These are phyloP conservation scores for Beauveria caledonica DNA, from an alignment of 2,329 filamentous ascomycete species.

Conservation along the genomic window DNA sequence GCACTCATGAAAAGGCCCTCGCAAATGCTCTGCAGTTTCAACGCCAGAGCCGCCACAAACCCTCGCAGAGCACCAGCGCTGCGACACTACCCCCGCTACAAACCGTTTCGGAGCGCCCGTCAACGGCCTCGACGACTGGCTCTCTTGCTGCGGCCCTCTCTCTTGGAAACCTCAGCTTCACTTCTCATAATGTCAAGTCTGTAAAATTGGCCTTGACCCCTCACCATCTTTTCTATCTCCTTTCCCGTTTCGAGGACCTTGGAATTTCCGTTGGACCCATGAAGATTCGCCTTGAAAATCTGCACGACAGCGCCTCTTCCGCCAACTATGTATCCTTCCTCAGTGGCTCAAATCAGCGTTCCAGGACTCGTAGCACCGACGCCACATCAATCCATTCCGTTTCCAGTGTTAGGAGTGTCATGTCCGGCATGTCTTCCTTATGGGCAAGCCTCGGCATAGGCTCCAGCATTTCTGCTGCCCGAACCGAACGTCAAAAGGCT, in stretches of 20 bases:
- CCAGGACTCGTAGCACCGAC: conserved; percentile 72
- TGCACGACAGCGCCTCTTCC: conserved; percentile 78
- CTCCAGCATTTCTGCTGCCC: conserved; percentile 68
- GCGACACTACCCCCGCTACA: conserved; percentile 47
- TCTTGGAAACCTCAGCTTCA: conserved; percentile 74
- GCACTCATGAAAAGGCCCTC: conserved; percentile 92
- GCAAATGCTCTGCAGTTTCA: conserved; percentile 85
- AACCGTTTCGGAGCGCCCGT: conserved; percentile 52
- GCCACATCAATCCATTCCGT: conserved; percentile 90
- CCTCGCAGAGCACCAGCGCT: conserved; percentile 56
- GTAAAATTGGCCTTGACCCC: conserved; percentile 88
- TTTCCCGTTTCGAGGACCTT: conserved; percentile 91
- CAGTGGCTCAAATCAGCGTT: conserved; percentile 65
- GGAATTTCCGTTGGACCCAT: conserved; percentile 87
- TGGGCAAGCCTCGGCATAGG: conserved; percentile 85
- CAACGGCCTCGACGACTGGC: conserved; percentile 62
- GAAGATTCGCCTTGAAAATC: conserved; percentile 91
- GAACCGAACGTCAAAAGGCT: conserved; percentile 83
- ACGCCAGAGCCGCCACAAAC: conserved; percentile 63
- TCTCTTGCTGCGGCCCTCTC: conserved; percentile 80
- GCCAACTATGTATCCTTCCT: conserved; percentile 96
- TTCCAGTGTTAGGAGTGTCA: conserved; percentile 91
- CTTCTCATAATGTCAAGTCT: conserved; percentile 77
- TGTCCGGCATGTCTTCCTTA: conserved; percentile 91
- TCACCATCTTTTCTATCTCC: conserved; percentile 92